These are phyloP conservation scores for Capillidium rhysosporum DNA, from an alignment of 371 early-diverging fungal species.

Conservation along the genomic window DNA sequence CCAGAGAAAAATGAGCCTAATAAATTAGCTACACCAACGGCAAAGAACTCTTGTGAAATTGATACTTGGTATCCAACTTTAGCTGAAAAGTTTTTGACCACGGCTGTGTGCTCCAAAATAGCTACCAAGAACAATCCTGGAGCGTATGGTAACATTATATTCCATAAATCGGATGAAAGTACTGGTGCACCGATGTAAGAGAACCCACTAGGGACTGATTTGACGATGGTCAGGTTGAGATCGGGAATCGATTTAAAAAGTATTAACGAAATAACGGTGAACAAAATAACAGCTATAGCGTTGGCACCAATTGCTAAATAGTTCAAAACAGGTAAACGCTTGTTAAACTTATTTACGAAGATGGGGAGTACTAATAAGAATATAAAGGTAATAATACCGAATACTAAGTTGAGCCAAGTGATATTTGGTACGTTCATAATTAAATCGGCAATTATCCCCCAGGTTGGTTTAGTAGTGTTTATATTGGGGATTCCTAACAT, in stretches of 20 bases:
- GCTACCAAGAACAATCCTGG: slow-evolving; percentile 42
- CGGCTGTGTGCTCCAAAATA: slow-evolving; percentile 69
- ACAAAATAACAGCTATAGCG: slow-evolving; percentile 43
- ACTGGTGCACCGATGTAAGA: slow-evolving; percentile 28
- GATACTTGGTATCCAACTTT: not conserved
- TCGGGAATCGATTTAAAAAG: slow-evolving; percentile 20
- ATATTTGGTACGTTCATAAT: slow-evolving; percentile 19
- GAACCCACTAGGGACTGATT: slow-evolving; percentile 40
- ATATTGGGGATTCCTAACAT: slow-evolving; percentile 43
- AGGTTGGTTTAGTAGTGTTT: slow-evolving; percentile 28
- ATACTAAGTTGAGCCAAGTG: slow-evolving; percentile 20
- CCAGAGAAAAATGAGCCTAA: slow-evolving; percentile 60
- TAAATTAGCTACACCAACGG: slow-evolving; percentile 64
- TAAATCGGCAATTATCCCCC: slow-evolving; percentile 26
- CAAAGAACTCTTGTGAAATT: slow-evolving; percentile 49
- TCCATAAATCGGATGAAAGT: slow-evolving; percentile 18
- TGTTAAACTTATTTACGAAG: not conserved
- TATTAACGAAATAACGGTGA: slow-evolving; percentile 43
- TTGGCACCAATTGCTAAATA: slow-evolving; percentile 2
- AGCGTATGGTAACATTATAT: slow-evolving; percentile 23
- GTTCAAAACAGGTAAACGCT: not conserved
- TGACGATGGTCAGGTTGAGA: not conserved
- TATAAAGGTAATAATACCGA: slow-evolving; percentile 27
- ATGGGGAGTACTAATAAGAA: slow-evolving; percentile 6
- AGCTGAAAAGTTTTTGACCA: slow-evolving; percentile 37